Base-by-base conservation (phyloP, 2,329 filamentous ascomycete species). In the Didymellaceae sp. region DNA sequence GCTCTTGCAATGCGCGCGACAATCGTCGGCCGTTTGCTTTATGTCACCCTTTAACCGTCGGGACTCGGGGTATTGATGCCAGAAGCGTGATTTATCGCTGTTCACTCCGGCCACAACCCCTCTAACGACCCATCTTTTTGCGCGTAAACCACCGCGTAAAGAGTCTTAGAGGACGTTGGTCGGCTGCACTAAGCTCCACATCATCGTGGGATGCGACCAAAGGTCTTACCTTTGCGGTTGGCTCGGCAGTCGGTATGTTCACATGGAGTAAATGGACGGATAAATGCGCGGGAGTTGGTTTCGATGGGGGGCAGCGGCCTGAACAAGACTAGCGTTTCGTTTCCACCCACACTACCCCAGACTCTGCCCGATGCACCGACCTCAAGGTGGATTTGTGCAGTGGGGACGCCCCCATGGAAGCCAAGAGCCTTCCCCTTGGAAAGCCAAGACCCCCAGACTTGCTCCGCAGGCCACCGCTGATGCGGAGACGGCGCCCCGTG, bases 31-130 rank as follows among this genome's bases (percentile, higher is more conserved):
- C 13, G 48, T 38, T 52, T 45, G 35, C 35, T 52, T 52, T 52
- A 45, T 52, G 45, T 33, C 41, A 20, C 31, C 30, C 42, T 52
- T 52, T 52, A 52, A 14, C 48, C 48, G 48, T 52, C 48, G 48
- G 48, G 5, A 30, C 25, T 52, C 48, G 37, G 42, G 48, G 25
- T 32, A 45, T 45, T 32, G 48, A 45, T 41, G 22, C 39, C 32
- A 35, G 49, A 37, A 11, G 21, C 26, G 38, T 20, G 14, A 28
- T 16, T 5, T 38, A 47, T 52, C 28, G 44, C 38, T 37, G 48
- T 32, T 22, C 17, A 13, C 28, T 14, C 46, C 33, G 28, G 33
- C 32, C 3, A 10, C 34, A n/a, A 32, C 38, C 38, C 45, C 45
- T 42, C 32, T 21, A 14, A 39, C 31, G 30, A 26, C 31, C 47